phyloP scores from a whole-genome alignment of 2,329 filamentous ascomycete species.

The Metarhizium anisopliae region DNA sequence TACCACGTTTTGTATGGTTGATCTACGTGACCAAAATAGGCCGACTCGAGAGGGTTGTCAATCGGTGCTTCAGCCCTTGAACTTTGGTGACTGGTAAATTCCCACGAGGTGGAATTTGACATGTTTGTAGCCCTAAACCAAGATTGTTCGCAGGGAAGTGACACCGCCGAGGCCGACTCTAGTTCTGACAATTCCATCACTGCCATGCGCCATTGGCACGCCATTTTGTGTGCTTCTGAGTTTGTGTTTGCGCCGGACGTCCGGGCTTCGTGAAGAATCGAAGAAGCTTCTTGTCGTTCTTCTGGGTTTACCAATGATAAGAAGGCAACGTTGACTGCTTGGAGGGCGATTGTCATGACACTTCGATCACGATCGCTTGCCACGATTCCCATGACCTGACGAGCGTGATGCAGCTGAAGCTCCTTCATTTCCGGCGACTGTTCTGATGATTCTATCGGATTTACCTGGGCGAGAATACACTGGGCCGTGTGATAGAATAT shows the following conservation, averaged over 20 bases:
- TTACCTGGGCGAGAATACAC: slow-evolving; percentile 69
- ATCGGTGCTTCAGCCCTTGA: slow-evolving; percentile 7
- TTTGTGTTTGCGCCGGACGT: not conserved
- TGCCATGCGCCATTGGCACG: not conserved
- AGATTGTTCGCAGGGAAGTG: not conserved
- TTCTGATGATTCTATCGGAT: slow-evolving; percentile 57
- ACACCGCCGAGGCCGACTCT: not conserved
- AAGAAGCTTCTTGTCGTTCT: slow-evolving; percentile 74
- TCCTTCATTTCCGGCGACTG: slow-evolving; percentile 58
- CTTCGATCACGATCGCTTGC: slow-evolving; percentile 76
- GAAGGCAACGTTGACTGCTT: slow-evolving; percentile 69
- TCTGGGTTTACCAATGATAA: slow-evolving; percentile 57
- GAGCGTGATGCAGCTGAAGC: slow-evolving; percentile 65
- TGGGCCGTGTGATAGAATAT: slow-evolving; percentile 86
- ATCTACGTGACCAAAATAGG: slow-evolving; percentile 68
- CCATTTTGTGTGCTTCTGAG: not conserved
- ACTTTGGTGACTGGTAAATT: not conserved
- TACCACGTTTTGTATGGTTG: slow-evolving; percentile 79
- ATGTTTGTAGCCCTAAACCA: not conserved
- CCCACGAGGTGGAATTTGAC: not conserved
- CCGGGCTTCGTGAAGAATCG: slow-evolving; percentile 50
- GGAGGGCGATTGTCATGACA: slow-evolving; percentile 69
- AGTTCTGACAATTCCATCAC: not conserved
- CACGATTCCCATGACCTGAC: slow-evolving; percentile 82
- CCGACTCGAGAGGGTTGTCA: slow-evolving; percentile 63